Evolutionary conservation across 116 monocot species (phyloP).

Genomic region (Thalassia testudinum): DNA sequence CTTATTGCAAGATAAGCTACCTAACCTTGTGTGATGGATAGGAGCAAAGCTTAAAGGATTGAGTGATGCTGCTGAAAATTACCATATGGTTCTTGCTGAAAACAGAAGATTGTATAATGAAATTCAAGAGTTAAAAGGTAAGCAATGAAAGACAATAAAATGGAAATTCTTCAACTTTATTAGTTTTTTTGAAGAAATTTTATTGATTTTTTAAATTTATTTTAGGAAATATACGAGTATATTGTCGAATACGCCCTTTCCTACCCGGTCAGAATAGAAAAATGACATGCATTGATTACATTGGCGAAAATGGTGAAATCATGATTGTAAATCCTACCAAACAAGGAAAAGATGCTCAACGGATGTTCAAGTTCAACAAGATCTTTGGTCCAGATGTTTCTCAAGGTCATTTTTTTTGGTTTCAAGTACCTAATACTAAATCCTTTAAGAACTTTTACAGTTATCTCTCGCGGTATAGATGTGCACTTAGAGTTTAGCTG

Average conservation of each 20-base stretch:
- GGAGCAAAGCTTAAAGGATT: constrained; percentile 62
- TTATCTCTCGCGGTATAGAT: background rate
- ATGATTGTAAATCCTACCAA: constrained; percentile 65
- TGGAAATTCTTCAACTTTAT: background rate
- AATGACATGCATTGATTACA: constrained; percentile 39
- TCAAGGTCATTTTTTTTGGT: constrained; percentile 53
- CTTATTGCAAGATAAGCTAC: background rate
- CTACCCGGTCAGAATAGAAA: constrained; percentile 60
- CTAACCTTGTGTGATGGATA: constrained; percentile 2
- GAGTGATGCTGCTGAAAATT: constrained; percentile 82
- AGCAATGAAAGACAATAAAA: background rate
- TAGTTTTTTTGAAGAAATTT: constrained; percentile 1
- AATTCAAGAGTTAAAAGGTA: constrained; percentile 89
- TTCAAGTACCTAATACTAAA: background rate
- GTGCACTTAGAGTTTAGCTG: background rate
- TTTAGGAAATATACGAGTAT: constrained; percentile 89
- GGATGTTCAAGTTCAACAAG: constrained; percentile 88
- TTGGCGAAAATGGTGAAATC: constrained; percentile 85
- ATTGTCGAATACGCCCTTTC: constrained; percentile 90
- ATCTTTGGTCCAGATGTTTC: constrained; percentile 58
- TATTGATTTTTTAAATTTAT: constrained; percentile 1
- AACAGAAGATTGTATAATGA: constrained; percentile 81
- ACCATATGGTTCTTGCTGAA: constrained; percentile 74
- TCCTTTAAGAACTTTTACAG: background rate
- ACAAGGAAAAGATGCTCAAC: constrained; percentile 72